Conservation (phyloP, 805 yeast species). For the Starmerella kuoi region DNA sequence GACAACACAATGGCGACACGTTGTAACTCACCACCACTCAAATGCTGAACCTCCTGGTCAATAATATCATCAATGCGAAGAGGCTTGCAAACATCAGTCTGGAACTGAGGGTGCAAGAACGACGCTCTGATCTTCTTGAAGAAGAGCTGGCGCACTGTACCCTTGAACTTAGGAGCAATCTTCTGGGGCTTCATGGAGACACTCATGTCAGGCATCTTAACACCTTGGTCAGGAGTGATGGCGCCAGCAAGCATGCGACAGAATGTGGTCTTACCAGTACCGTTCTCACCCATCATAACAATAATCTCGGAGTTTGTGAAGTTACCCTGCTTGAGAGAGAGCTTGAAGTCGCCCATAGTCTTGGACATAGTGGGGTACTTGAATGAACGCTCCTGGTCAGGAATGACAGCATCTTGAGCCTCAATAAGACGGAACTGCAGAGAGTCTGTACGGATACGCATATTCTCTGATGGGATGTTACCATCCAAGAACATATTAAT, state of each 20-base stretch:
- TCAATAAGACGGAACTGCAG: conserved; percentile 87
- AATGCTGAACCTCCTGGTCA: conserved; percentile 93
- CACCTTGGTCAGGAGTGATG: conserved; percentile 70
- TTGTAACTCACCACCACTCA: conserved; percentile 99
- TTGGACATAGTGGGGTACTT: conserved; percentile 70
- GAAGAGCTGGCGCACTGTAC: conserved; percentile 95
- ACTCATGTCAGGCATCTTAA: conserved; percentile 71
- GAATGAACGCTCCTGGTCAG: conserved; percentile 70
- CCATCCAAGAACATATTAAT: conserved; percentile 97
- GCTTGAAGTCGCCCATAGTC: conserved; percentile 92
- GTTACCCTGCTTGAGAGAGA: conserved; percentile 72
- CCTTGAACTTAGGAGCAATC: conserved; percentile 96
- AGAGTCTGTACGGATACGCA: conserved; percentile 93
- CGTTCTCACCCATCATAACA: conserved; percentile 99
- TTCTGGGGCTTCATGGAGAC: conserved; percentile 98
- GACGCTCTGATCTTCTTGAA: conserved; percentile 91
- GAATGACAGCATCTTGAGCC: conserved; percentile 62
- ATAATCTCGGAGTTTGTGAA: conserved; percentile 93
- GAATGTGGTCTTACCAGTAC: conserved; percentile 98
- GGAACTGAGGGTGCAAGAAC: conserved; percentile 93
- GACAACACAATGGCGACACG: conserved; percentile 96
- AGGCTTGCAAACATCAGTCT: conserved; percentile 95
- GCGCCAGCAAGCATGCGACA: conserved; percentile 93
- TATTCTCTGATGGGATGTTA: conserved; percentile 90
- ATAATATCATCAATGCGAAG: conserved; percentile 83